Percentiles rank a stretch among this genome's conserved stretches.
These are phyloP conservation scores for Berkeleyomyces basicola DNA, from an alignment of 2,329 filamentous ascomycete genomes.

Conservation along the genomic window DNA sequence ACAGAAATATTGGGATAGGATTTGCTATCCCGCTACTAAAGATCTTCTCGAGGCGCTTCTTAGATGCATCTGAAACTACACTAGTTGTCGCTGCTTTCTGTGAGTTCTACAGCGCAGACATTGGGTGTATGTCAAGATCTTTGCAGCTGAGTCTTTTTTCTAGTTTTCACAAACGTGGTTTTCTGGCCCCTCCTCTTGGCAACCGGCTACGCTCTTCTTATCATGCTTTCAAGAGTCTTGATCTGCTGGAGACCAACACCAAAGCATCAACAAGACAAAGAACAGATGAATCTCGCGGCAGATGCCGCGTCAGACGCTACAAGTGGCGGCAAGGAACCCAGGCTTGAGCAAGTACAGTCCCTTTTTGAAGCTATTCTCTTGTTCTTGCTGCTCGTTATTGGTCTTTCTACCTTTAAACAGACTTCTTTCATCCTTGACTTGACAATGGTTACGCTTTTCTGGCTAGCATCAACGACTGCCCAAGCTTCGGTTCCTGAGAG, in stretches of 20 bases:
- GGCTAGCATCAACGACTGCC: background rate
- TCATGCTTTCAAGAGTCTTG: constrained; percentile 19
- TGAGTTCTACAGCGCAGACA: constrained; percentile 17
- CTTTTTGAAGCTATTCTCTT: background rate
- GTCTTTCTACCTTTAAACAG: constrained; percentile 21
- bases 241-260: background rate
- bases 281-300: background rate
- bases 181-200: constrained; percentile 20
- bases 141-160: background rate
- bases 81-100: constrained; percentile 29
- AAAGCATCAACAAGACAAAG: background rate
- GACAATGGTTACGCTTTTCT: constrained; percentile 25
- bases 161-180: constrained; percentile 22
- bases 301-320: background rate
- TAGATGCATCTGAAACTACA: constrained; percentile 23
- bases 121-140: too few species aligned
- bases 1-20: constrained; percentile 33
- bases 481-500: background rate
- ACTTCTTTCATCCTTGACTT: constrained; percentile 22
- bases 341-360: background rate
- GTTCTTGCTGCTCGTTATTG: background rate
- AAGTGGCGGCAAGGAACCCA: background rate
- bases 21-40: constrained; percentile 34
- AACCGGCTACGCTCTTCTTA: constrained; percentile 18
- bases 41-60: constrained; percentile 23